Evolutionary conservation across 495 filamentous ascomycete genomes (phyloP), one percentile per base, ranked within the genome.

Genomic region (Barbatosphaeria neglecta): DNA sequence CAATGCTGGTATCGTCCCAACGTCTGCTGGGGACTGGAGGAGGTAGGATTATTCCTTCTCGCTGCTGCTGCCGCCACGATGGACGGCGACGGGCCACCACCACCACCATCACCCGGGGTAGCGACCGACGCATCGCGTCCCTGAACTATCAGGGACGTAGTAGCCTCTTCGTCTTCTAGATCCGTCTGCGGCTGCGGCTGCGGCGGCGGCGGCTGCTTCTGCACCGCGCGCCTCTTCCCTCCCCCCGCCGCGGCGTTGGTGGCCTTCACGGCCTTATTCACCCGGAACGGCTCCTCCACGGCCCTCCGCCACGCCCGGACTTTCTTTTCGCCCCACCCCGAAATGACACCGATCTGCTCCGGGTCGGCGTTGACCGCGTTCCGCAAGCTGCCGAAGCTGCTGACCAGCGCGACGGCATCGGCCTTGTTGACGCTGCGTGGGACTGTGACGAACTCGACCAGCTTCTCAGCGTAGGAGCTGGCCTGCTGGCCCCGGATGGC

Each of bases 261-360:
- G 74, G 61, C 59, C 71, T n/a, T 85, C 25, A 76, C 78, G 2
- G 83, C 76, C 46, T 80, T 82, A 55, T 80, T 76, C 9, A 84
- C 77, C 50, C 86, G 65, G 54, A 96, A 96, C 6, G 84, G 84
- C 65, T 93, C 88, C 43, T 86, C 70, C 6, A 96, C 87, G 4
- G 81, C 81, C 43, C 64, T 73, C 56, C 77, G 84, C 87, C 90
- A 97, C 45, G 75, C 74, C 56, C 81, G 78, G 6, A 95, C 87
- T 62, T 97, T 99, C 68, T 84, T 90, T 68, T 94, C 86, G 16
- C 92, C 92, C 90, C 90, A 97, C 9, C 92, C 92, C 6, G 82
- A 75, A 22, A 99, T 78, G 37, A 85, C 61, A 22, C 78, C 74
- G 38, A 97, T 70, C 62, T 93, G 84, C 54, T 99, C 93, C 1